A percentile compares a stretch with the other conserved stretches of the same genome.
These are phyloP conservation scores for Cronartium quercuum DNA, from an alignment of 1,284 basidiomycete species.

Conservation along the genomic window DNA sequence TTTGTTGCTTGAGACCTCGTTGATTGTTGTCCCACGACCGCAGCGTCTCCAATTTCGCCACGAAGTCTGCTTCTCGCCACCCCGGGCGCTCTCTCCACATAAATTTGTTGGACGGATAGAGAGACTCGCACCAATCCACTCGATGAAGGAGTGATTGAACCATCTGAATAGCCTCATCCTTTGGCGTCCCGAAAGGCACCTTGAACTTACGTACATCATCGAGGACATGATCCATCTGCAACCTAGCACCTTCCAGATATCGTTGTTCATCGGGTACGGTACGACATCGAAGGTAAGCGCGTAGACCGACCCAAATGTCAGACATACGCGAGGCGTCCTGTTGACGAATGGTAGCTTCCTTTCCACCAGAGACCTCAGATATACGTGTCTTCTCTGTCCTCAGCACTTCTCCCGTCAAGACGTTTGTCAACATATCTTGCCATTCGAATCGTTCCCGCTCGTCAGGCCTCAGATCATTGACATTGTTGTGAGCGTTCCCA, in stretches of 20 bases:
- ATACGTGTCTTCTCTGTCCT: slow-evolving; percentile 83
- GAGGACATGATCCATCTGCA: slow-evolving; percentile 34
- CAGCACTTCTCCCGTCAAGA: slow-evolving; percentile 83
- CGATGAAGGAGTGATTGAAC: slow-evolving; percentile 69
- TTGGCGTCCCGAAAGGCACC: slow-evolving; percentile 9
- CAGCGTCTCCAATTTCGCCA: slow-evolving; percentile 72
- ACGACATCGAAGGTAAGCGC: slow-evolving; percentile 62
- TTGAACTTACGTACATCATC: slow-evolving; percentile 33
- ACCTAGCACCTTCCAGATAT: slow-evolving; percentile 20
- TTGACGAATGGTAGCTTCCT: slow-evolving; percentile 41
- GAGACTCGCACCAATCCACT: slow-evolving; percentile 72
- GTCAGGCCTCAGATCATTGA: slow-evolving; percentile 51
- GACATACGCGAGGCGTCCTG: slow-evolving; percentile 42
- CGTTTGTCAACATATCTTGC: slow-evolving; percentile 88
- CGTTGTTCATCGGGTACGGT: slow-evolving; percentile 48
- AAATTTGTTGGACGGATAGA: slow-evolving; percentile 77
- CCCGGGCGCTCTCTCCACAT: slow-evolving; percentile 71
- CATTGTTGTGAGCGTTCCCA: neutral
- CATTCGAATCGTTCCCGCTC: slow-evolving; percentile 80
- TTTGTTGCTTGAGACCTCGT: slow-evolving; percentile 67
- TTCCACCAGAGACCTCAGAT: slow-evolving; percentile 52
- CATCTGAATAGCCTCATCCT: slow-evolving; percentile 54
- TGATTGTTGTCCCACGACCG: slow-evolving; percentile 83
- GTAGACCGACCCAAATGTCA: slow-evolving; percentile 37
- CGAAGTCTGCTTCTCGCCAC: slow-evolving; percentile 63